phyloP scores from a whole-genome alignment of 2,329 filamentous ascomycete species.

The Leptodontidium sp. region DNA sequence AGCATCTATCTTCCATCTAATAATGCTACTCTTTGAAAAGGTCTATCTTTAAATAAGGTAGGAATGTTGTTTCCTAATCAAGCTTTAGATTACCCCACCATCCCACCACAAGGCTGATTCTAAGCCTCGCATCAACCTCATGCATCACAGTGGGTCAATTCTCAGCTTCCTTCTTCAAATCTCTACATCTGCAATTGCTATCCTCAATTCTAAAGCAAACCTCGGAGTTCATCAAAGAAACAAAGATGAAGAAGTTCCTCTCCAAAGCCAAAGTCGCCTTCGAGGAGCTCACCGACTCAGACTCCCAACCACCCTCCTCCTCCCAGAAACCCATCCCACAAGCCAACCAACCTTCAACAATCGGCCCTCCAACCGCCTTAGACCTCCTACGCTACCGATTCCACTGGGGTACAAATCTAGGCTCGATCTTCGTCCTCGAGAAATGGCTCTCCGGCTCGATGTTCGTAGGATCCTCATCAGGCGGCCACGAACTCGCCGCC shows the following conservation, averaged over 20 bases:
- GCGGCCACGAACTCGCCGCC: conserved; percentile 60
- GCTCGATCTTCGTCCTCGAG: conserved; percentile 67
- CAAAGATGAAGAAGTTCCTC: conserved; percentile 50
- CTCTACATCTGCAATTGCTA: neutral
- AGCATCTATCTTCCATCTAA: no score
- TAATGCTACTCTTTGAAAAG: no score
- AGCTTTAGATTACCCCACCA: conserved; percentile 4
- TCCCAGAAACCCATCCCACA: conserved; percentile 24
- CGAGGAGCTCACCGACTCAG: conserved; percentile 36
- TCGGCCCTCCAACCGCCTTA: conserved; percentile 47
- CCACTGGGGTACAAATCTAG: conserved; percentile 66
- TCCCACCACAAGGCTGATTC: conserved; percentile 9
- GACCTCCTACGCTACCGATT: conserved; percentile 62
- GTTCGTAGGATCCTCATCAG: conserved; percentile 53
- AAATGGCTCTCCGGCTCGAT: conserved; percentile 62
- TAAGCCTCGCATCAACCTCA: conserved; percentile 9
- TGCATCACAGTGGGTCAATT: conserved; percentile 5
- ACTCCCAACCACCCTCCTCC: neutral
- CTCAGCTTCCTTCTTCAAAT: neutral
- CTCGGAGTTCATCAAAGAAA: neutral
- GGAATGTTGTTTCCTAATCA: neutral
- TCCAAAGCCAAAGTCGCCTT: conserved; percentile 48
- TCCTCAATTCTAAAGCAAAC: neutral
- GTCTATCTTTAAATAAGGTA: neutral
- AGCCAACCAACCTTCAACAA: conserved; percentile 42